A percentile compares a stretch with the other conserved stretches of the same genome.
Conservation (phyloP, 805 yeast species). For the Hanseniaspora lachancei region DNA sequence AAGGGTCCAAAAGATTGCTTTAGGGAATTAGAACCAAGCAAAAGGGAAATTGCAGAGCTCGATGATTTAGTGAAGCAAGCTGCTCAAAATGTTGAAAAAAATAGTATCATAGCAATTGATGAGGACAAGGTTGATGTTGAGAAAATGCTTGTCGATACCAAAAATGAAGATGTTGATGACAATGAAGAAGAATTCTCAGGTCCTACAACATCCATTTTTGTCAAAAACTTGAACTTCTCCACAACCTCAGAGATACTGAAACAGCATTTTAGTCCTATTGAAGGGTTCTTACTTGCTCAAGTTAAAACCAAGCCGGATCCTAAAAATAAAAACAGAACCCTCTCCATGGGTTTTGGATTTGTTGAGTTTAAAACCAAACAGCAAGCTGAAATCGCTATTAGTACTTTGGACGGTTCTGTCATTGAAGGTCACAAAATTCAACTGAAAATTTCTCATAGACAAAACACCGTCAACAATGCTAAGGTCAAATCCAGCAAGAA, state of each 20-base stretch:
- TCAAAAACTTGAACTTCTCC: conserved; percentile 80
- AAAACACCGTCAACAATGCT: conserved; percentile 21
- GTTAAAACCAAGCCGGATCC: conserved; percentile 84
- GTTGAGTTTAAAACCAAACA: conserved; percentile 73
- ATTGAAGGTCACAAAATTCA: conserved; percentile 85
- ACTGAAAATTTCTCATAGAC: conserved; percentile 76
- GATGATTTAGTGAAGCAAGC: conserved; percentile 16
- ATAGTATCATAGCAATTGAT: conserved; percentile 6
- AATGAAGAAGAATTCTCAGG: conserved; percentile 40
- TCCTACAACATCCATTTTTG: conserved; percentile 76
- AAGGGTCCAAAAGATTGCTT: conserved; percentile 84
- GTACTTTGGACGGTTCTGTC: conserved; percentile 57
- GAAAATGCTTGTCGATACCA: conserved; percentile 32
- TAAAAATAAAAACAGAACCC: conserved; percentile 46
- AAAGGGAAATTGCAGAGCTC: conserved; percentile 22
- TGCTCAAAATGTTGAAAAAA: conserved; percentile 1
- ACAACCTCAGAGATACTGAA: conserved; percentile 51
- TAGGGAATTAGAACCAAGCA: conserved; percentile 39
- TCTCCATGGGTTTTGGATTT: conserved; percentile 96
- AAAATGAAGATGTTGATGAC: conserved; percentile 22
- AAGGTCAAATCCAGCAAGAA: conserved; percentile 30
- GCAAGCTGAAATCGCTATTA: conserved; percentile 65
- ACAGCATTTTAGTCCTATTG: conserved; percentile 50
- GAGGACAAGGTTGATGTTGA: conserved; percentile 29
- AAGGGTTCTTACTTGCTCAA: conserved; percentile 71